These are phyloP conservation scores for Pythium aristosporum DNA, from an alignment of 352 stramenopile genomes.

Conservation along the genomic window DNA sequence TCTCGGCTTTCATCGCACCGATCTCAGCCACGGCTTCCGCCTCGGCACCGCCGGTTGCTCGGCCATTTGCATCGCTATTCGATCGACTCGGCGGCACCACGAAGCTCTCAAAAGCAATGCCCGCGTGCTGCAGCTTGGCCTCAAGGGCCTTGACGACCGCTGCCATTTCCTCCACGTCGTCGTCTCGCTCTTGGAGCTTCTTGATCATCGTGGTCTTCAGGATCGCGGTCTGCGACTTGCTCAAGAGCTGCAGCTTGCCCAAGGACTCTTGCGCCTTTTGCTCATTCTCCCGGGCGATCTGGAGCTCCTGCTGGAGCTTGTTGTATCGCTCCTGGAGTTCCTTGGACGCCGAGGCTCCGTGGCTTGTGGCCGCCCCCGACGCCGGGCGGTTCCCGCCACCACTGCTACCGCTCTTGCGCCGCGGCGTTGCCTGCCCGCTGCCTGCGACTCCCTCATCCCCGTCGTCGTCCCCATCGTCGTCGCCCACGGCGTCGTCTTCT, in stretches of 20 bases:
- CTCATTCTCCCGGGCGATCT: constrained; percentile 59
- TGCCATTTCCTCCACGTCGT: constrained; percentile 60
- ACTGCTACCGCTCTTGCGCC: constrained; percentile 7
- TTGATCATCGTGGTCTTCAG: constrained; percentile 84
- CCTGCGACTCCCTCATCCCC: constrained; percentile 19
- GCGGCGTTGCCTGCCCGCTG: constrained; percentile 6
- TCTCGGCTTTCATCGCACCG: constrained; percentile 68
- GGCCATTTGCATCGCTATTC: neutral
- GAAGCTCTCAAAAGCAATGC: constrained; percentile 40
- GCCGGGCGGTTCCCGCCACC: constrained; percentile 12
- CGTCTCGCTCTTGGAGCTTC: constrained; percentile 70
- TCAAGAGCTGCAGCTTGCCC: constrained; percentile 78
- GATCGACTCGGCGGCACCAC: constrained; percentile 17
- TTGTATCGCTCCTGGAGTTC: constrained; percentile 43
- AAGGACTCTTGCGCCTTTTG: constrained; percentile 78
- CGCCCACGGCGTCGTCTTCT: constrained; percentile 35
- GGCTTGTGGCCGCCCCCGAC: constrained; percentile 26
- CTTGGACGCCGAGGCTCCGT: constrained; percentile 17
- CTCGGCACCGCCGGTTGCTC: constrained; percentile 25
- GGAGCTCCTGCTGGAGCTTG: constrained; percentile 56
- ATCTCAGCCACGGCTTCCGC: constrained; percentile 59
- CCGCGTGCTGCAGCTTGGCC: constrained; percentile 50
- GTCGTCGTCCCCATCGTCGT: constrained; percentile 60
- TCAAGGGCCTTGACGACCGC: constrained; percentile 65
- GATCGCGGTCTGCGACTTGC: constrained; percentile 83